Percentiles rank a stretch among this genome's conserved stretches.
phyloP scores from a whole-genome alignment of 2,329 filamentous ascomycete genomes.

The Lachnellula willkommii region DNA sequence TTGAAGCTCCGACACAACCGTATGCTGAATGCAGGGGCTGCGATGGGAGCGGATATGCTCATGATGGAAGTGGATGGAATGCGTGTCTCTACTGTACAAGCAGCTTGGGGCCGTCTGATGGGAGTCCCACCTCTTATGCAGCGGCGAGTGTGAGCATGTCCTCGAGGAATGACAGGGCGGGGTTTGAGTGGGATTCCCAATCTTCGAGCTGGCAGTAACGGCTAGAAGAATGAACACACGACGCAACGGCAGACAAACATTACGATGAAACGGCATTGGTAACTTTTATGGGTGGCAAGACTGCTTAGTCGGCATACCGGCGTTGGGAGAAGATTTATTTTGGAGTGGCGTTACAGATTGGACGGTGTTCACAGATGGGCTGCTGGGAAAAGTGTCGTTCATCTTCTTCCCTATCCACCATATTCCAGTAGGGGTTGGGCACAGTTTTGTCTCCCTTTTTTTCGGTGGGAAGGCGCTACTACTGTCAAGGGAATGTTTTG shows the following conservation, averaged over 20 bases:
- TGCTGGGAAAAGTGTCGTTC: background rate
- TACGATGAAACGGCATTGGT: too few species aligned
- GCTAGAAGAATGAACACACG: too few species aligned
- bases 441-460: background rate
- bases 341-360: background rate
- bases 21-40: background rate
- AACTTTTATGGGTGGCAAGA: background rate
- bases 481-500: background rate
- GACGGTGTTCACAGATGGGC: background rate
- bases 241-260: too few species aligned
- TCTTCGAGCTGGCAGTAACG: too few species aligned
- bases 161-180: background rate
- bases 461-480: background rate
- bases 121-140: background rate
- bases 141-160: background rate
- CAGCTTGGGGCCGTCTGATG: background rate
- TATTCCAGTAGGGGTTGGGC: background rate
- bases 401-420: background rate
- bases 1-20: background rate
- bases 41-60: background rate
- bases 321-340: background rate
- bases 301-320: background rate
- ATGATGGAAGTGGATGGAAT: background rate
- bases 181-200: too few species aligned
- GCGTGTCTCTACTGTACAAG: background rate